Base-by-base conservation (phyloP, 2,329 filamentous ascomycete species). In the Pseudogymnoascus sp. region DNA sequence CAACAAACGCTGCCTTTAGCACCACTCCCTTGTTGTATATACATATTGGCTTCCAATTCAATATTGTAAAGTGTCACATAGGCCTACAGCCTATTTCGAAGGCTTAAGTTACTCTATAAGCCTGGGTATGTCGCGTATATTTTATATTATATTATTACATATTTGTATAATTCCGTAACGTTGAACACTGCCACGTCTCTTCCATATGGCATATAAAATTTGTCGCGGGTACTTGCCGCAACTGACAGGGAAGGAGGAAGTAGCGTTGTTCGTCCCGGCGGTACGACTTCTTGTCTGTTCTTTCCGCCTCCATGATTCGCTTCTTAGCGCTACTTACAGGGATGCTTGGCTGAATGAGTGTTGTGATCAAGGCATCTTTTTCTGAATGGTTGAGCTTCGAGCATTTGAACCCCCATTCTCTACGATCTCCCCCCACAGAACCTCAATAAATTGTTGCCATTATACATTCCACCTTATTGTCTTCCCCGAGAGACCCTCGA, bases 1-100 rank as follows among this genome's bases (percentile, higher is more conserved):
- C 68, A 23, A 64, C 64, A 25, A 69, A 65, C 16, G 62, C 65
- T 11, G 49, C 63, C 3, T 68, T 70, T 63, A 68, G 65, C 59
- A 62, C 64, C 7, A 67, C 63, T 2, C 31, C 65, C 3, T 62
- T 62, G 34, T 40, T 72, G 56, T 70, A 70, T 25, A 25, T 25
- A 25, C 6, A 25, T 25, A 25, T 25, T 25, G 25, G 25, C 25
- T 25, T 25, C 25, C 25, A 25, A 25, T 25, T 25, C 25, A 25
- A 25, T 25, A 25, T 25, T 25, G 25, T 25, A 25, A 25, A 25
- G 25, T 25, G 25, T 25, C 25, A 25, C 25, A 25, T 25, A 25
- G 25, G 25, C 25, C 25, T 25, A 25, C 25, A 25, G 25, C 25
- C 25, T 25, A 25, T 25, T 25, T 25, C 6, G 25, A 25, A 25